Percentiles rank a stretch among this genome's conserved stretches.
Conservation (phyloP, 164 flowering plant genomes). For the Nymphaea colorata region DNA sequence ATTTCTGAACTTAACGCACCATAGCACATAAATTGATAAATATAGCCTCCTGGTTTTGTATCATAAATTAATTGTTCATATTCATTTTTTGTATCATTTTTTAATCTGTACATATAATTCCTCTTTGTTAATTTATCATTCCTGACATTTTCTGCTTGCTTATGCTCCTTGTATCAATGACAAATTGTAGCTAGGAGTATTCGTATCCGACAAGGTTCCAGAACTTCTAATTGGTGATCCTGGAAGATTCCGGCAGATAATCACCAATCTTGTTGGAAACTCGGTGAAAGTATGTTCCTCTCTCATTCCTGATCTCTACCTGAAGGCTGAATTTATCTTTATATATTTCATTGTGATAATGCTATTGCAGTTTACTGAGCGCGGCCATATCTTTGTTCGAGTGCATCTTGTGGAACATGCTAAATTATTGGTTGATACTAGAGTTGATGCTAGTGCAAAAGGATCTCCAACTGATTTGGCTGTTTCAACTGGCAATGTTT, state of each 20-base stretch:
- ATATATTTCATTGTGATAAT: too few species aligned
- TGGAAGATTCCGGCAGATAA: constrained; percentile 82
- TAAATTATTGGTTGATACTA: constrained; percentile 21
- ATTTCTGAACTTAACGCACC: too few species aligned
- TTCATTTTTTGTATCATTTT: too few species aligned
- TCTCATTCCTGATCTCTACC: neutral
- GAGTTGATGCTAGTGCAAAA: constrained; percentile 27
- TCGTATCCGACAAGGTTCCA: constrained; percentile 86
- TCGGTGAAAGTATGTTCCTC: constrained; percentile 70
- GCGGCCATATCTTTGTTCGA: constrained; percentile 84
- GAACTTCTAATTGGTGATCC: constrained; percentile 84
- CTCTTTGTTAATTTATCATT: neutral
- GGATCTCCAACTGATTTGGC: constrained; percentile 27
- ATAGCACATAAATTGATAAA: too few species aligned
- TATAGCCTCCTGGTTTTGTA: too few species aligned
- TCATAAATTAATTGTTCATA: too few species aligned
- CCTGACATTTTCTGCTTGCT: neutral
- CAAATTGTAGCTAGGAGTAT: constrained; percentile 66
- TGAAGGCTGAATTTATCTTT: too few species aligned
- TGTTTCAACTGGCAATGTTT: constrained; percentile 20
- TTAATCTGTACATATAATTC: neutral
- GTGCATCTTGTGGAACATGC: constrained; percentile 58
- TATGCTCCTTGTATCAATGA: constrained; percentile 6
- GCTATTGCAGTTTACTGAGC: constrained; percentile 67
- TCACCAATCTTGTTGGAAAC: constrained; percentile 89